These are phyloP conservation scores for Camellia sinensis DNA, from an alignment of 148 eudicot species.

Conservation along the genomic window DNA sequence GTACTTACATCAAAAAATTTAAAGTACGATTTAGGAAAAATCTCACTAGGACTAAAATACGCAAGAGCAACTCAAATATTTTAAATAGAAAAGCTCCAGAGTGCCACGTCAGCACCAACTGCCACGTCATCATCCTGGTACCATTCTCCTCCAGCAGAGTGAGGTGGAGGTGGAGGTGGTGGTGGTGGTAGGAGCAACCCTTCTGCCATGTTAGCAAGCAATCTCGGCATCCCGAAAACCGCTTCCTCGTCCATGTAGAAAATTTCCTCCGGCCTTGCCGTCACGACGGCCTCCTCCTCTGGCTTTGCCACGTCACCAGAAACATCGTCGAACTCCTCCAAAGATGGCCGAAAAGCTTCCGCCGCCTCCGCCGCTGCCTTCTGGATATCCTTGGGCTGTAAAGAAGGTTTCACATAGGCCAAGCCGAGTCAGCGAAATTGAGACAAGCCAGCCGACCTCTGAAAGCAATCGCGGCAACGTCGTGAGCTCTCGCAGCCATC, in stretches of 20 bases:
- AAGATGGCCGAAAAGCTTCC: constrained; percentile 28
- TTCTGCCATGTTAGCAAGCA: constrained; percentile 48
- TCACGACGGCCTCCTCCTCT: neutral
- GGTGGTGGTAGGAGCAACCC: constrained; percentile 34
- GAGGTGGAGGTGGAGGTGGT: constrained; percentile 20
- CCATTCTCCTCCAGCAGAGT: neutral
- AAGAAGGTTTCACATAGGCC: too few species aligned
- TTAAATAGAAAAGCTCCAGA: constrained; percentile 31
- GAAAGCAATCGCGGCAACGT: constrained; percentile 70
- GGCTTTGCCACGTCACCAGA: neutral
- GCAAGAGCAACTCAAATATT: too few species aligned
- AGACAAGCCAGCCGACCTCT: constrained; percentile 54
- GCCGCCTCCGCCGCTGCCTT: constrained; percentile 72
- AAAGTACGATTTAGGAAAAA: too few species aligned
- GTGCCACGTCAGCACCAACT: constrained; percentile 16
- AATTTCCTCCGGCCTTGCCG: constrained; percentile 14
- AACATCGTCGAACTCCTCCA: neutral
- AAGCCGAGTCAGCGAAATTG: constrained; percentile 78
- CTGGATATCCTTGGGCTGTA: constrained; percentile 54
- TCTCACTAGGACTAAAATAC: too few species aligned
- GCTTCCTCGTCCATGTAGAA: constrained; percentile 38
- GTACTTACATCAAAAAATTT: too few species aligned
- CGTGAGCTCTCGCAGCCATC: constrained; percentile 92
- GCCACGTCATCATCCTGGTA: constrained; percentile 15
- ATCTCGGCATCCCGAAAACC: constrained; percentile 29